Conservation (phyloP, 139 green algal genomes). For the Zygnema circumcarinatum region DNA sequence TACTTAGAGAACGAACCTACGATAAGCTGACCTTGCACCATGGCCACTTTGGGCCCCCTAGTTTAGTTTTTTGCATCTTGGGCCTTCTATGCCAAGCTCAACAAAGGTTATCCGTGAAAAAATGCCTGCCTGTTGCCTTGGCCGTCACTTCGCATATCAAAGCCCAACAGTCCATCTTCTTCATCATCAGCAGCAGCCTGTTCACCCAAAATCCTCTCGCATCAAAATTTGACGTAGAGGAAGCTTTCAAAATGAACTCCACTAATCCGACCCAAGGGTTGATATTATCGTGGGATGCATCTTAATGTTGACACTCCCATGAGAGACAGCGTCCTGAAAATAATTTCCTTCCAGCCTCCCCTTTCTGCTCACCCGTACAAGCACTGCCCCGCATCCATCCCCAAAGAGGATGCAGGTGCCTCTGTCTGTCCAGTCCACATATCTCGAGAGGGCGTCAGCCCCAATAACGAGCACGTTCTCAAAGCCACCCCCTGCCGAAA, state of each 20-base stretch:
- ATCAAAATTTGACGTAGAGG: background rate
- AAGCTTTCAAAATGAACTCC: no score
- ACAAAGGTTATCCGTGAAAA: no score
- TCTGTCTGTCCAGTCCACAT: slow-evolving; percentile 90
- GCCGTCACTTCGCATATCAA: slow-evolving; percentile 88
- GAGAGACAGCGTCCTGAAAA: no score
- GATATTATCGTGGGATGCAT: no score
- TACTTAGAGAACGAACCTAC: background rate
- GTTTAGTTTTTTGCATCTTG: no score
- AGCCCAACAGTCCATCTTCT: slow-evolving; percentile 78
- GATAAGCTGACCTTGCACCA: background rate
- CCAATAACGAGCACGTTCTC: slow-evolving; percentile 90
- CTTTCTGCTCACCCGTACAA: slow-evolving; percentile 62
- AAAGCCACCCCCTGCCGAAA: slow-evolving; percentile 69
- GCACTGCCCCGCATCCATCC: slow-evolving; percentile 89
- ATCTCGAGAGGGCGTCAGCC: slow-evolving; percentile 89
- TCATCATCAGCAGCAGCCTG: slow-evolving; percentile 62
- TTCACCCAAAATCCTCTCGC: slow-evolving; percentile 64
- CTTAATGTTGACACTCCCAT: no score
- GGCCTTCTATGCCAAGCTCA: no score
- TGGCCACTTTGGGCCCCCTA: no score
- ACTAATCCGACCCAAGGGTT: no score
- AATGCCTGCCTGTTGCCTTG: slow-evolving; percentile 72
- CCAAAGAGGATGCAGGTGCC: slow-evolving; percentile 98
- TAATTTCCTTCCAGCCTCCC: background rate